Base-by-base conservation (phyloP, 2,329 filamentous ascomycete species). In the Apiospora koreana region DNA sequence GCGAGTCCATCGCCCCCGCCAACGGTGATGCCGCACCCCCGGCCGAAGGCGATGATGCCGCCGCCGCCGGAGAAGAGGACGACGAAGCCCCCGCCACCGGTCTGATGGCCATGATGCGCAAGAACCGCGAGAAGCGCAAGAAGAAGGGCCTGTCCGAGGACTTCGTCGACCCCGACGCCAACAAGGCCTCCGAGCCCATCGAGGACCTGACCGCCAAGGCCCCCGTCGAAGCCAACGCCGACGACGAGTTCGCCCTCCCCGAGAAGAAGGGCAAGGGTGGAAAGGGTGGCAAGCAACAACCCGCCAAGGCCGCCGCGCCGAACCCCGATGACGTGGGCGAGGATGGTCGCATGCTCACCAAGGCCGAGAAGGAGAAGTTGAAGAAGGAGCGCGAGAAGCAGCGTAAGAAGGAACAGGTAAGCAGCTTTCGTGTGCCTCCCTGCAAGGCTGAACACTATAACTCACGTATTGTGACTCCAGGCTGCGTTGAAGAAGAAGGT, bases 361-460 rank as follows among this genome's bases (percentile, higher is more conserved):
- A 98, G 89, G 96, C 97, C 71, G 95, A 99, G 85, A 99, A 99
- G 86, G 96, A 99, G 82, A 97, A 94, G 83, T 87, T 95, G 78
- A 98, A 95, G 88, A 99, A 98, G 85, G 96, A 99, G 85, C 91
- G 94, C 72, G 96, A 99, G 86, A 99, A 99, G 90, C 93, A 96
- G 84, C 89, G 95, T 75, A 99, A 99, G 86, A 99, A 95, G 90
- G 96, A 99, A 83, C 93, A 98, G 89, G 94, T 96, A 12, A 70
- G 76, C 69, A 48, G 35, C 35, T 66, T n/a, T 68, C 31, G 25
- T 38, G 31, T 48, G 68, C 31, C 28, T 23, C 54, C 28, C 12
- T 62, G 54, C 31, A 8, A 38, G 2, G 18, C 28, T n/a, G 54
- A n/a, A 38, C 18, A 31, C 28, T 38, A 14, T n/a, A 38, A 38